Conservation (phyloP, 768 basidiomycete species). For the Infundibulicybe gibba region DNA sequence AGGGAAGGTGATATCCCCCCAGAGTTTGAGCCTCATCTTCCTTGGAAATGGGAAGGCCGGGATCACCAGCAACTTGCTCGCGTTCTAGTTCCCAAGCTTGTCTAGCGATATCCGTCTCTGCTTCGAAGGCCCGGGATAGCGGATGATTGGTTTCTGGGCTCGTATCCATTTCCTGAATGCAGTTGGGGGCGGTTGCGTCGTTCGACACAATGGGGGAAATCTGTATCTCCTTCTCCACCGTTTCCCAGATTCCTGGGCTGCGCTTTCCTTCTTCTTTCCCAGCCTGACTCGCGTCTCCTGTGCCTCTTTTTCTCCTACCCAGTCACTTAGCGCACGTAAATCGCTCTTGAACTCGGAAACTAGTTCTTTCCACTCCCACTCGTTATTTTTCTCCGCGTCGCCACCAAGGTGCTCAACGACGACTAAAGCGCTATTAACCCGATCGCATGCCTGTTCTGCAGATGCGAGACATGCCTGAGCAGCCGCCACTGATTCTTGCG, state of each 20-base stretch:
- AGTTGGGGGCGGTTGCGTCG: background rate
- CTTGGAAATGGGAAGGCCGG: no score
- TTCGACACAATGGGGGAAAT: background rate
- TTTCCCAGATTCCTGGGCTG: slow-evolving; percentile 1
- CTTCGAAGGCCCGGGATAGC: background rate
- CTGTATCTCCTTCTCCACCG: background rate
- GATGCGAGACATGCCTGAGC: slow-evolving; percentile 19
- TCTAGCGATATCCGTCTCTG: background rate
- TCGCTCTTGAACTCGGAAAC: slow-evolving; percentile 10
- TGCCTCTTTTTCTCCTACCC: slow-evolving; percentile 11
- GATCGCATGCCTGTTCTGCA: slow-evolving; percentile 17
- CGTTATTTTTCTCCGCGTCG: background rate
- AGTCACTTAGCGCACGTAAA: slow-evolving; percentile 11
- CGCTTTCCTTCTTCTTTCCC: slow-evolving; percentile 9
- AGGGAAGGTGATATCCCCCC: no score
- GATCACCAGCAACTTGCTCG: no score
- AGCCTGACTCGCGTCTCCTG: slow-evolving; percentile 13
- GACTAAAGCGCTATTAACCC: slow-evolving; percentile 17
- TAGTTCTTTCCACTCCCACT: slow-evolving; percentile 11
- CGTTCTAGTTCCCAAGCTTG: background rate
- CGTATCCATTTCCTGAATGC: background rate
- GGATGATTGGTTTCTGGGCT: background rate
- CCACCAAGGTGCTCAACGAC: slow-evolving; percentile 13
- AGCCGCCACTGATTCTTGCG: slow-evolving; percentile 21
- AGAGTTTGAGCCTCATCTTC: no score